Evolutionary conservation across 2,329 filamentous ascomycete genomes (phyloP).

Genomic region (Cercospora janseana): DNA sequence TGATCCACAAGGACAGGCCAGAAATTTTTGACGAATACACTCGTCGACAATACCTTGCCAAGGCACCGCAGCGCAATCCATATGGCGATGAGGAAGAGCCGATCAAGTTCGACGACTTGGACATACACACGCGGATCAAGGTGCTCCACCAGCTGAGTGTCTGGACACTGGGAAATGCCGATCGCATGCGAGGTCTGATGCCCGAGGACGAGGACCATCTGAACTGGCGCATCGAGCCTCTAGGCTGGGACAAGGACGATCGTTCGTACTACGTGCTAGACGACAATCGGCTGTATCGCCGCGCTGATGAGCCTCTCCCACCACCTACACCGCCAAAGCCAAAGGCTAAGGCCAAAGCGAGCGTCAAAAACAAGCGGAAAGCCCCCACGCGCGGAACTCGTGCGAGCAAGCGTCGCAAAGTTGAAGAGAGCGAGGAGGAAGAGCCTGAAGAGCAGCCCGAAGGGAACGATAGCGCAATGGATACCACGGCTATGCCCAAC

Average conservation of each 20-base stretch:
- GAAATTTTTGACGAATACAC: conserved; percentile 94
- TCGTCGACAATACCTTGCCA: conserved; percentile 81
- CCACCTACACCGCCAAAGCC: conserved; percentile 49
- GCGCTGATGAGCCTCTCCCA: conserved; percentile 69
- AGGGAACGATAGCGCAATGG: conserved; percentile 42
- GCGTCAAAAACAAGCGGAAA: conserved; percentile 54
- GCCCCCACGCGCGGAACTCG: conserved; percentile 58
- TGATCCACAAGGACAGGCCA: conserved; percentile 52
- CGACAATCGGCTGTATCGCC: conserved; percentile 87
- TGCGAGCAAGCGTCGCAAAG: conserved; percentile 69
- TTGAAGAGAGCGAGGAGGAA: conserved; percentile 48
- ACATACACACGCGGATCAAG: conserved; percentile 75
- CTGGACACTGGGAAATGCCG: conserved; percentile 84
- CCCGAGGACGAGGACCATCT: conserved; percentile 65
- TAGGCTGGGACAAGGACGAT: conserved; percentile 85
- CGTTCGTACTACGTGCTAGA: conserved; percentile 87
- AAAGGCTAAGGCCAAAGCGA: conserved; percentile 56
- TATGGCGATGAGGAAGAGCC: conserved; percentile 76
- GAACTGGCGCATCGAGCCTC: conserved; percentile 65
- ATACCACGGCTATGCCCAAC: conserved; percentile 37
- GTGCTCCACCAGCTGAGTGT: conserved; percentile 85
- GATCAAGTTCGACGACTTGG: conserved; percentile 73
- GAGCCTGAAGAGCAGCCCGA: conserved; percentile 46
- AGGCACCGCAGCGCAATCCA: conserved; percentile 75
- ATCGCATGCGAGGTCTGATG: conserved; percentile 83